phyloP scores from a whole-genome alignment of 1,284 basidiomycete genomes.

The Termitomyces sp. region DNA sequence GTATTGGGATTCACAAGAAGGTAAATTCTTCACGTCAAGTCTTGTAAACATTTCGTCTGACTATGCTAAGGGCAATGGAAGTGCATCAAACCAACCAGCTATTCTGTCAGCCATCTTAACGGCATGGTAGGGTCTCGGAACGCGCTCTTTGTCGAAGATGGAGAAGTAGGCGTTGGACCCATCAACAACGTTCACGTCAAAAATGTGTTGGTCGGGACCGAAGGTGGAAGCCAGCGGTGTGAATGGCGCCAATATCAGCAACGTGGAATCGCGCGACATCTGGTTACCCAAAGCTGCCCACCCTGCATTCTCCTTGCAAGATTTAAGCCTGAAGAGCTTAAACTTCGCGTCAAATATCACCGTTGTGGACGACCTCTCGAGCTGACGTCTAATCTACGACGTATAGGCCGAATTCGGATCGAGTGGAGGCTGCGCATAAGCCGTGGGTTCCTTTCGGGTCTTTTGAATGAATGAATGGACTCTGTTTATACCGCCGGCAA shows the following conservation, averaged over 20 bases:
- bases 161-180: constrained; percentile 13
- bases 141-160: constrained; percentile 15
- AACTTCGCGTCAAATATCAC: constrained; percentile 11
- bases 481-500: no score
- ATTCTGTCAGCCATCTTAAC: constrained; percentile 12
- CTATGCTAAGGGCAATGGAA: constrained; percentile 7
- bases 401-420: background rate
- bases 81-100: constrained; percentile 12
- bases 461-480: no score
- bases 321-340: constrained; percentile 6
- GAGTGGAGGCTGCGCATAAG: background rate
- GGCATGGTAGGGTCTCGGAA: constrained; percentile 17
- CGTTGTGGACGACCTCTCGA: constrained; percentile 1
- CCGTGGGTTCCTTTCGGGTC: background rate
- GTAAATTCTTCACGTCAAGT: background rate
- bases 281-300: constrained; percentile 6
- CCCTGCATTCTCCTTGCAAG: constrained; percentile 7
- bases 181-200: constrained; percentile 15
- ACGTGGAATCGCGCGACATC: constrained; percentile 13
- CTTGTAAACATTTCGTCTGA: background rate
- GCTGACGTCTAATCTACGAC: background rate
- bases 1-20: constrained; percentile 17
- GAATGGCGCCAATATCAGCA: constrained; percentile 10
- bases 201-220: constrained; percentile 10
- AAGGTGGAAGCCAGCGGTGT: constrained; percentile 12